Percentiles rank a stretch among this genome's conserved stretches.
Evolutionary conservation across 257 asterid species (phyloP).

Genomic region (Salvia splendens): DNA sequence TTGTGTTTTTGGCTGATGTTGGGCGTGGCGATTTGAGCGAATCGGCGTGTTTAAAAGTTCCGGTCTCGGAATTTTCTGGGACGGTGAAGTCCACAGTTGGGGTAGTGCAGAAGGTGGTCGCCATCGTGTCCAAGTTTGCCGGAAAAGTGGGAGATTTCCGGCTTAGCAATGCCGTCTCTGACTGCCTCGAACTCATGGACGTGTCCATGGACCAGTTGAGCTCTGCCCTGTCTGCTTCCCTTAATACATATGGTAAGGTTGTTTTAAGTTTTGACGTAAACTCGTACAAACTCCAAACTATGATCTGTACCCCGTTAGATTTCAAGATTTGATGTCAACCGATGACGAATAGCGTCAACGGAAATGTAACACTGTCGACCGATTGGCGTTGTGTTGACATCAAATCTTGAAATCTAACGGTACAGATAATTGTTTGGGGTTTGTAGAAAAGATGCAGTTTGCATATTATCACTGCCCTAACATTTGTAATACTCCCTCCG

Average conservation of each 20-base stretch:
- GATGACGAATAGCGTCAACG: too few species aligned
- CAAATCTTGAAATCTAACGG: too few species aligned
- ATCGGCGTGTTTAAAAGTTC: conserved; percentile 54
- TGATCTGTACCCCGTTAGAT: too few species aligned
- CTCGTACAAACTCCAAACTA: too few species aligned
- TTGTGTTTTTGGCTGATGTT: conserved; percentile 25
- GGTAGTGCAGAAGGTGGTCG: conserved; percentile 48
- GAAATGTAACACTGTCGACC: too few species aligned
- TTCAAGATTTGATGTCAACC: too few species aligned
- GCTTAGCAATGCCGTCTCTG: conserved; percentile 58
- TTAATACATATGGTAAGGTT: conserved; percentile 47
- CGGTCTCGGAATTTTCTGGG: conserved; percentile 53
- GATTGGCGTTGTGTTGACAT: too few species aligned
- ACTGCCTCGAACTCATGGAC: conserved; percentile 77
- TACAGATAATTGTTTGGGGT: too few species aligned
- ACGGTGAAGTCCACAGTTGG: conserved; percentile 49
- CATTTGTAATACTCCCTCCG: too few species aligned
- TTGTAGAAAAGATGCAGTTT: too few species aligned
- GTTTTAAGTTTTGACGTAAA: too few species aligned
- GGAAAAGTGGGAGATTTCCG: conserved; percentile 55
- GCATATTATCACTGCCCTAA: too few species aligned
- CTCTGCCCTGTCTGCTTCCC: conserved; percentile 57
- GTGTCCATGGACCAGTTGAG: conserved; percentile 61
- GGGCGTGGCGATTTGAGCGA: conserved; percentile 28
- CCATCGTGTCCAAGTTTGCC: conserved; percentile 47